Evolutionary conservation across 345 rosid species (phyloP).

Genomic region (Aquilaria yunnanensis): DNA sequence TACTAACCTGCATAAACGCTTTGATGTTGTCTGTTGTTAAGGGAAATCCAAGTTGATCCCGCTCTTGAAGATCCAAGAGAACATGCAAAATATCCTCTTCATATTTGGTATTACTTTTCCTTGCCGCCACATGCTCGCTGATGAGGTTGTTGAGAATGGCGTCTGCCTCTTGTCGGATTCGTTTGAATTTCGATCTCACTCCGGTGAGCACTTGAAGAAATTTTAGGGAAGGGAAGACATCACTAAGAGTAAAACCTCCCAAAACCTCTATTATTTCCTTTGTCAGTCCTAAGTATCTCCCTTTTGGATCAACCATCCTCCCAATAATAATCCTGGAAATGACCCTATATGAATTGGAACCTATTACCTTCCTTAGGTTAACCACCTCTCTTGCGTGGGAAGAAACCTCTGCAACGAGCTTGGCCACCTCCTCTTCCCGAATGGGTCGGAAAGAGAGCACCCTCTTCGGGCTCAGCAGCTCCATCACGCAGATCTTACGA

Average conservation of each 20-base stretch:
- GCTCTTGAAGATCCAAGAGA: conserved; percentile 13
- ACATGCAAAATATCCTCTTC: conserved; percentile 21
- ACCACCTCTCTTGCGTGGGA: conserved; percentile 6
- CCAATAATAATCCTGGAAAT: conserved; percentile 34
- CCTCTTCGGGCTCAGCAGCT: conserved; percentile 30
- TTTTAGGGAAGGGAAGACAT: conserved; percentile 32
- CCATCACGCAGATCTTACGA: conserved; percentile 28
- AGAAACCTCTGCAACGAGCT: conserved; percentile 10
- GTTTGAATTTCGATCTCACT: conserved; percentile 22
- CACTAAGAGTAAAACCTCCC: conserved; percentile 32
- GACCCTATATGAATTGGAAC: conserved; percentile 23
- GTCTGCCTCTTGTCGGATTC: conserved; percentile 23
- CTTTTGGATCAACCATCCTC: conserved; percentile 18
- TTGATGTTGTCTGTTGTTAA: conserved; percentile 21
- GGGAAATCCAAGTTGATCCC: background rate
- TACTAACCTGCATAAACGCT: conserved; percentile 25
- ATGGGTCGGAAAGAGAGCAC: conserved; percentile 19
- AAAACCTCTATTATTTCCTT: conserved; percentile 21
- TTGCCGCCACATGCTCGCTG: conserved; percentile 19
- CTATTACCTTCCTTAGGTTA: conserved; percentile 25
- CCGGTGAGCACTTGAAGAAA: conserved; percentile 28
- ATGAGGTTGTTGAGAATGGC: conserved; percentile 35
- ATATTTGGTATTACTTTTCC: background rate
- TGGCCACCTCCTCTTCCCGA: conserved; percentile 25
- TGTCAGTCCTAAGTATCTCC: conserved; percentile 7